A percentile compares a stretch with the other conserved stretches of the same genome.
Evolutionary conservation across 139 green algal species (phyloP).

Genomic region (Trebouxia sp.): DNA sequence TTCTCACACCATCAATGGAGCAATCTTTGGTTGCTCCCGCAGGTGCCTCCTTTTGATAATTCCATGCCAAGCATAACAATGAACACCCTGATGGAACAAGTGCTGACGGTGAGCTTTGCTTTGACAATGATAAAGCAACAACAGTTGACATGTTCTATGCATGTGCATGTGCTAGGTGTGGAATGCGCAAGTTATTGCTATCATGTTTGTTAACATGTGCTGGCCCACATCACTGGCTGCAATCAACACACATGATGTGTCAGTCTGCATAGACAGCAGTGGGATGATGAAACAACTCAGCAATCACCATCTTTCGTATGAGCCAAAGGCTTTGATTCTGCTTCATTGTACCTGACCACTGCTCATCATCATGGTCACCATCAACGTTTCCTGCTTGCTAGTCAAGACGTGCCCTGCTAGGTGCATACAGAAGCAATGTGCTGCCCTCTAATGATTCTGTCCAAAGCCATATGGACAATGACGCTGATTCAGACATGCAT

Average conservation of each 20-base stretch:
- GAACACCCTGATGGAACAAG: slow-evolving; percentile 64
- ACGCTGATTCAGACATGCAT: no score
- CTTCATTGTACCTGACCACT: slow-evolving; percentile 31
- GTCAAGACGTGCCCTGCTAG: slow-evolving; percentile 38
- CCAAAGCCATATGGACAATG: no score
- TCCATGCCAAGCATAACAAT: slow-evolving; percentile 59
- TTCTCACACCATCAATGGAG: neutral
- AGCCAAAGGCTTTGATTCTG: slow-evolving; percentile 39
- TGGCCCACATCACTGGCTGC: no score
- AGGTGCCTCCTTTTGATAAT: slow-evolving; percentile 52
- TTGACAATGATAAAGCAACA: no score
- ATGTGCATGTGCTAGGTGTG: no score
- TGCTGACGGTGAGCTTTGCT: slow-evolving; percentile 45
- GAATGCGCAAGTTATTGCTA: no score
- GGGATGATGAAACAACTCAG: slow-evolving; percentile 32
- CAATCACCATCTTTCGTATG: slow-evolving; percentile 59
- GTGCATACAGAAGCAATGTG: slow-evolving; percentile 32
- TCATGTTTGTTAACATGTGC: no score
- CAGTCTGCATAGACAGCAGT: neutral
- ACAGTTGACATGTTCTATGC: no score
- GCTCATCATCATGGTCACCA: neutral
- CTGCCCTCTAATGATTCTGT: slow-evolving; percentile 39
- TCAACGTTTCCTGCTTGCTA: neutral
- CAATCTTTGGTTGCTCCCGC: slow-evolving; percentile 1
- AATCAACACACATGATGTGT: neutral